Base-by-base conservation (phyloP, 2,329 filamentous ascomycete genomes). In the Xylariales sp. region DNA sequence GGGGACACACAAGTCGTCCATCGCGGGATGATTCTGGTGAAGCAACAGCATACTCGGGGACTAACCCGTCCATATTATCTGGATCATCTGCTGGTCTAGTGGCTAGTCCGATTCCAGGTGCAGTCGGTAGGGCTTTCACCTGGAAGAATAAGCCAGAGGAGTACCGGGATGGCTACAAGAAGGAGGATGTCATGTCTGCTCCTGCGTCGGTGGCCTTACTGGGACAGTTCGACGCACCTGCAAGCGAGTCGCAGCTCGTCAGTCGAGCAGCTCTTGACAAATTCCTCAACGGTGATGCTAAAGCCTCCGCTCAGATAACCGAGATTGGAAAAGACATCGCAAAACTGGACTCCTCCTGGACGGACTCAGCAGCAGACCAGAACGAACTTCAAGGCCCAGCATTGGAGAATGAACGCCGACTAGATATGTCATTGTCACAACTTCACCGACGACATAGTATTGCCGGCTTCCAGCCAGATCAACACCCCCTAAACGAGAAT, bases 101-200 rank as follows among this genome's bases (percentile, higher is more conserved):
- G 12, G 60, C 63, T 10, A 70, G 63, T 42, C 66, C 57, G 20
- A 48, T 41, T 15, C 51, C 49, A 9, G 46, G 45, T 70, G 3
- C 61, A 57, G 55, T 74, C 0, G 65, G 66, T 12, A 71, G 73
- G 46, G 68, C 73, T 4, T 83, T 82, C 48, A 78, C 74, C 0
- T 83, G 80, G 80, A 82, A 80, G 54, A 75, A 69, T 41, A 83
- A 76, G 50, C 79, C 78, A 0, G 75, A 78, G 35, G 78, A 82
- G 39, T 82, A 82, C 47, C 60, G 69, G 7, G 54, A 61, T 34
- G 62, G 56, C 1, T 61, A 70, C 11, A 66, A 61, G 40, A 65
- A 60, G 36, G 65, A 62, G 12, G 57, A 61, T 18, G 43, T 43
- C 3, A 51, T 53, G 25, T 47, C 55, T 5, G 46, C 48, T 3